These are phyloP conservation scores for Verruconis gallopava DNA, from an alignment of 2,329 filamentous ascomycete species.

Conservation along the genomic window DNA sequence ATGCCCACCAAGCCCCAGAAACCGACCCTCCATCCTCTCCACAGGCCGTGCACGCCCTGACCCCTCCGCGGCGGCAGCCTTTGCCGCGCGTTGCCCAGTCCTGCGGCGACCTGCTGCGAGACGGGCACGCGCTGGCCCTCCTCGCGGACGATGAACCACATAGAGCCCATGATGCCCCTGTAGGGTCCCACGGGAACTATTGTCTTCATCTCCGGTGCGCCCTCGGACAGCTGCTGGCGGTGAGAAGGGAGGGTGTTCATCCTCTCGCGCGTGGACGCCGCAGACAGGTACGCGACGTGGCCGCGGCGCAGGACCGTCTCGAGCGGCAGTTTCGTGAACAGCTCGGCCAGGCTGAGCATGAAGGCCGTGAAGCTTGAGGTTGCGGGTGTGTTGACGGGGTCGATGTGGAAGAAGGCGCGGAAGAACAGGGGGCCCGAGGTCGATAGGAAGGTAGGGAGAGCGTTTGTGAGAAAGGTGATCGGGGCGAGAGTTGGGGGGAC, in stretches of 20 bases:
- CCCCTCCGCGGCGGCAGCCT: conserved; percentile 40
- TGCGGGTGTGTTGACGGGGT: conserved; percentile 66
- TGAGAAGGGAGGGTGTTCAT: conserved; percentile 14
- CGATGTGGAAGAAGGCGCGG: conserved; percentile 71
- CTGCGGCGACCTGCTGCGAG: neutral
- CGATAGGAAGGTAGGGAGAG: conserved; percentile 70
- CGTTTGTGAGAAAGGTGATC: conserved; percentile 77
- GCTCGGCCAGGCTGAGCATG: conserved; percentile 61
- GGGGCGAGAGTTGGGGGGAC: conserved; percentile 59
- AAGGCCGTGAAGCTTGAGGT: conserved; percentile 77
- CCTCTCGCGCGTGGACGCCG: neutral
- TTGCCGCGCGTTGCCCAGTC: conserved; percentile 16
- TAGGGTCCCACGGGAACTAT: conserved; percentile 74
- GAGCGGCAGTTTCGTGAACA: conserved; percentile 77
- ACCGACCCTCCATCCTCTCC: conserved; percentile 63
- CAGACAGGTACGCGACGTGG: conserved; percentile 53
- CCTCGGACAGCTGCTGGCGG: conserved; percentile 15
- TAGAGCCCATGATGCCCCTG: conserved; percentile 76
- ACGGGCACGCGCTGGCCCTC: conserved; percentile 45
- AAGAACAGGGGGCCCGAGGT: conserved; percentile 75
- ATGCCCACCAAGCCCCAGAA: conserved; percentile 66
- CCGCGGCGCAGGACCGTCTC: conserved; percentile 85
- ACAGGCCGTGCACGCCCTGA: conserved; percentile 55
- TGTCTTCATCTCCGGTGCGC: conserved; percentile 28
- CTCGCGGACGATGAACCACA: conserved; percentile 73